Evolutionary conservation across 1,284 basidiomycete genomes (phyloP), one percentile per base, ranked within the genome.

Genomic region (Vanrija pseudolonga): DNA sequence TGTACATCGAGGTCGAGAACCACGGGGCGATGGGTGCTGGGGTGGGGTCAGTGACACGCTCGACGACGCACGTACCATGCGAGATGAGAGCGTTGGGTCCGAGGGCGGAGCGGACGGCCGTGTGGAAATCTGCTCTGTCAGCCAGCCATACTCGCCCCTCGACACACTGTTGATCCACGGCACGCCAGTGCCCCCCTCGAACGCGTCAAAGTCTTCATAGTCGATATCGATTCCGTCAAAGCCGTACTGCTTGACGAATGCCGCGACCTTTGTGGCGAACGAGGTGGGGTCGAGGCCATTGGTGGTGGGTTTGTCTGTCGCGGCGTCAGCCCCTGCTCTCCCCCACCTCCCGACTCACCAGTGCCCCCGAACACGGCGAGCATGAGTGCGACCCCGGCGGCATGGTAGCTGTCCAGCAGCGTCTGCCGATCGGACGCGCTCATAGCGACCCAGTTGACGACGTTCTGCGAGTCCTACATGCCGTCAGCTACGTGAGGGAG

Each of bases 221-320:
- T 81, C 79, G 51, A 80, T 71, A 47, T 81, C 80, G 15, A 80
- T 76, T 36, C 80, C 80, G 58, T 80, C 79, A 15, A 81, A 61
- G 14, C 68, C 69, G 60, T 78, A 78, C 37, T 71, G 48, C 55
- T 73, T 73, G 50, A 77, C 76, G 53, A 65, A 79, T 6, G 54
- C 42, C 2, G 77, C 77, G 9, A 78, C n/a, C 3, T 51, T 9
- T 8, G 11, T 18, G 3, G 51, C 56, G 17, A 53, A 22, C 23
- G 39, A 23, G 36, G 4, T 20, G 2, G 56, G 45, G 41, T 53
- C 47, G 12, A 40, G 11, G 7, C 38, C 38, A 17, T 3, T 3
- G 6, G 22, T 36, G 9, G 47, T 72, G 4, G 66, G 65, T 6
- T 55, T 36, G 47, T 66, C 64, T n/a, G 45, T 55, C 50, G n/a